These are phyloP conservation scores for Coleophoma crateriformis DNA, from an alignment of 2,329 filamentous ascomycete genomes.

Conservation along the genomic window DNA sequence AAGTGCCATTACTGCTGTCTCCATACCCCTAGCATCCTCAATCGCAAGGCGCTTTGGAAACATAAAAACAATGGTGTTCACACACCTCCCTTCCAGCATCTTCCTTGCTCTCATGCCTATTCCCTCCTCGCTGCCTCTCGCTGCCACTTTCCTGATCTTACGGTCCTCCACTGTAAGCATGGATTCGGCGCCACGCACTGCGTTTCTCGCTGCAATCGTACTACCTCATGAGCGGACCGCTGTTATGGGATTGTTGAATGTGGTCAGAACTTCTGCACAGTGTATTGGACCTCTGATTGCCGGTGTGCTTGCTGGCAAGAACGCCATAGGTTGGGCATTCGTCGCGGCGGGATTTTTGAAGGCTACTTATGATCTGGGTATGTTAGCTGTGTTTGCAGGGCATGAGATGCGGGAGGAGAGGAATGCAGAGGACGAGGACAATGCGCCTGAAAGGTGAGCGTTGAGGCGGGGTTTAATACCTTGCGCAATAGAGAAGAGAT, in stretches of 20 bases:
- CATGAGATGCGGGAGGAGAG: conserved; percentile 22
- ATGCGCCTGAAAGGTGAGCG: too few species aligned
- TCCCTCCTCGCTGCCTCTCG: conserved; percentile 43
- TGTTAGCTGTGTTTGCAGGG: conserved; percentile 42
- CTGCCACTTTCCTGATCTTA: conserved; percentile 55
- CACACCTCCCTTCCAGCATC: conserved; percentile 63
- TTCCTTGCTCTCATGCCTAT: conserved; percentile 59
- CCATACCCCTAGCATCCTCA: conserved; percentile 47
- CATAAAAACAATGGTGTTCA: conserved; percentile 72
- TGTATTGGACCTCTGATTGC: conserved; percentile 59
- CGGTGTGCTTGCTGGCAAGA: conserved; percentile 51
- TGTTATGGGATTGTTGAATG: conserved; percentile 65
- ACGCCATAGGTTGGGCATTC: conserved; percentile 58
- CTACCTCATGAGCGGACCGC: conserved; percentile 62
- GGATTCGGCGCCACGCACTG: conserved; percentile 65
- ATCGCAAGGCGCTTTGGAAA: conserved; percentile 53
- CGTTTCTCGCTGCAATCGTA: conserved; percentile 63
- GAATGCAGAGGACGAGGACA: conserved; percentile 4
- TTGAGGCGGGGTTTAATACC: too few species aligned
- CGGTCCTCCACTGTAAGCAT: conserved; percentile 60
- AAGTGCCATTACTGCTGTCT: conserved; percentile 43
- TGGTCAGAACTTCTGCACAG: conserved; percentile 60
- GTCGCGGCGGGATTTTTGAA: conserved; percentile 58
- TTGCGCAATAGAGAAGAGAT: too few species aligned
- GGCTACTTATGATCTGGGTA: conserved; percentile 51